Percentiles rank a stretch among this genome's conserved stretches.
Evolutionary conservation across 2,329 filamentous ascomycete genomes (phyloP).

Genomic region (Torrubiellomyces zombiae): DNA sequence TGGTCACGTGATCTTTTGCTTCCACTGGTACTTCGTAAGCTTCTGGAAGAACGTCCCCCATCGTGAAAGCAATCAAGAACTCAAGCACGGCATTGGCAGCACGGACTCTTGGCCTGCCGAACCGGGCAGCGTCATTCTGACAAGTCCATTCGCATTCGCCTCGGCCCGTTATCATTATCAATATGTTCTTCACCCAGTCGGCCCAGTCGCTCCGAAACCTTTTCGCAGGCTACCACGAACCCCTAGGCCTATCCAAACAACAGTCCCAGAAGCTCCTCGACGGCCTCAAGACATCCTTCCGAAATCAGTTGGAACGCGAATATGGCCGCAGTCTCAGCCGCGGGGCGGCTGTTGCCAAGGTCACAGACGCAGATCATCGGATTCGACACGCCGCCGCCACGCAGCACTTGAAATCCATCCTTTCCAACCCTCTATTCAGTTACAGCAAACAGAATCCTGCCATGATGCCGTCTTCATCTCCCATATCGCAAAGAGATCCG

Average conservation of each 20-base stretch:
- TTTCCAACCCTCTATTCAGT: slow-evolving; percentile 39
- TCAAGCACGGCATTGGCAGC: too few species aligned
- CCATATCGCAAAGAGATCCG: slow-evolving; percentile 20
- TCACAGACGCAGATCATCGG: slow-evolving; percentile 6
- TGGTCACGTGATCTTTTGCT: too few species aligned
- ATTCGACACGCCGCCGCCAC: slow-evolving; percentile 21
- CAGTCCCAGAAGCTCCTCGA: slow-evolving; percentile 39
- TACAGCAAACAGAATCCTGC: slow-evolving; percentile 12
- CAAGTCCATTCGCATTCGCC: too few species aligned
- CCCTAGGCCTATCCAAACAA: slow-evolving; percentile 29
- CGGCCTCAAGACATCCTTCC: slow-evolving; percentile 38
- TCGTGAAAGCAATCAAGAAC: too few species aligned
- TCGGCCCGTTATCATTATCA: slow-evolving; percentile 16
- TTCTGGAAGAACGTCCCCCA: too few species aligned
- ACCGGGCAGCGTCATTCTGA: slow-evolving; percentile 5
- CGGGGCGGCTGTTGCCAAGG: slow-evolving; percentile 6
- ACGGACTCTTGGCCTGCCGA: slow-evolving; percentile 4
- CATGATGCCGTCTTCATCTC: slow-evolving; percentile 5
- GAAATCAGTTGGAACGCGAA: slow-evolving; percentile 39
- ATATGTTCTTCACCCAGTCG: slow-evolving; percentile 22
- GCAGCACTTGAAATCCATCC: slow-evolving; percentile 37
- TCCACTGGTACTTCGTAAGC: too few species aligned
- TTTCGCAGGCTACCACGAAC: slow-evolving; percentile 30
- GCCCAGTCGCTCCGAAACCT: slow-evolving; percentile 20
- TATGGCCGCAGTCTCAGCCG: slow-evolving; percentile 27